These are phyloP conservation scores for Rhizophlyctis rosea DNA, from an alignment of 192 early-diverging fungal genomes.

Conservation along the genomic window DNA sequence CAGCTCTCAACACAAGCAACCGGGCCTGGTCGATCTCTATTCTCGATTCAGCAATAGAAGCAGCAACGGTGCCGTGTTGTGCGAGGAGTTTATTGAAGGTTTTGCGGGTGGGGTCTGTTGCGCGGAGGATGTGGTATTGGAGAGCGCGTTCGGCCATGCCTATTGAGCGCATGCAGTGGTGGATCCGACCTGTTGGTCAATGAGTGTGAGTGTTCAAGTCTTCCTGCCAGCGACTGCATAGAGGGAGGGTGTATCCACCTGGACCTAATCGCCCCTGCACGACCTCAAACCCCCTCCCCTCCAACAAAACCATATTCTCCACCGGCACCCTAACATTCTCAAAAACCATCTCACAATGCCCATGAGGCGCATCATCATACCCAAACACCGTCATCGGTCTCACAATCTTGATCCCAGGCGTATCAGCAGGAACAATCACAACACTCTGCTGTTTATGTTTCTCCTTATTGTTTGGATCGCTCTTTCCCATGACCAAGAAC, in stretches of 20 bases:
- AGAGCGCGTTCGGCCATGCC: constrained; percentile 91
- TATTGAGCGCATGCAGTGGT: constrained; percentile 96
- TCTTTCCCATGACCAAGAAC: constrained; percentile 92
- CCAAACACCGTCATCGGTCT: constrained; percentile 88
- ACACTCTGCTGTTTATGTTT: constrained; percentile 87
- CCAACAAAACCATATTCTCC: constrained; percentile 86
- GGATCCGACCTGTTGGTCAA: constrained; percentile 74
- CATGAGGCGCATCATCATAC: constrained; percentile 94
- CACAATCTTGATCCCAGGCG: constrained; percentile 79
- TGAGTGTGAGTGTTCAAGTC: background rate
- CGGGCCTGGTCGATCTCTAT: constrained; percentile 91
- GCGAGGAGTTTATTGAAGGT: constrained; percentile 86
- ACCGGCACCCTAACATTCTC: constrained; percentile 82
- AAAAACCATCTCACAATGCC: constrained; percentile 93
- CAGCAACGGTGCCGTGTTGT: constrained; percentile 77
- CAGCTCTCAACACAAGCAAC: constrained; percentile 89
- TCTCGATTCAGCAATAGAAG: constrained; percentile 80
- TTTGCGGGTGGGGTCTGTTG: constrained; percentile 71
- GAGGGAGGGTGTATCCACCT: constrained; percentile 31
- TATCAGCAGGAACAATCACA: constrained; percentile 80
- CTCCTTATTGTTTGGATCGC: constrained; percentile 52
- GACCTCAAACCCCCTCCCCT: constrained; percentile 97
- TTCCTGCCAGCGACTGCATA: background rate
- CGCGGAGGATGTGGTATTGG: constrained; percentile 78
- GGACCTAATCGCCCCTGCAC: constrained; percentile 97